Evolutionary conservation across 1,284 basidiomycete genomes (phyloP), one percentile per base, ranked within the genome.

Genomic region (Sanghuangporus sanghuang): DNA sequence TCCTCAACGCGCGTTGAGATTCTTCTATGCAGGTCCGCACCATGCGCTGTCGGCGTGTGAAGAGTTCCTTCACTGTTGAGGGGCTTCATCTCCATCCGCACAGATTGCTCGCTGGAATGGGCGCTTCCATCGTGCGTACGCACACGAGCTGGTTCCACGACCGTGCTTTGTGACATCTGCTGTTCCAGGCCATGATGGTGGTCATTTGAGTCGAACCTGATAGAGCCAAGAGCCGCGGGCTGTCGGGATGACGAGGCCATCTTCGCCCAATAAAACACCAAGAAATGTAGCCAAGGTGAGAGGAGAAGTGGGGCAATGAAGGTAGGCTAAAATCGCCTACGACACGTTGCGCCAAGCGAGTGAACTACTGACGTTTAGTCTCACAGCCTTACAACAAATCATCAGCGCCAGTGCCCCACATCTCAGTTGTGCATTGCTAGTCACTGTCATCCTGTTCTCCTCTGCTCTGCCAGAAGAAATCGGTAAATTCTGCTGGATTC

Each of bases 1-100:
- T 57, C 59, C 23, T 57, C 59, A 16, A 64, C 38, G 8, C 63
- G 63, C 3, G 32, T 32, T 23, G 50, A 38, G 18, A 46, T 14
- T 6, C 60, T 42, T 14, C 21, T 48, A 8, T 40, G 58, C 18
- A 46, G n/a, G 32, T 18, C 11, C 21, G 23, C 23, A 39, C 38
- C 58, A 6, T 52, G 58, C 4, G 21, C 49, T 40, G 21, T n/a
- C 21, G 16, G 23, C 23, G 39, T 21, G 18, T 39, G 46, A 11
- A 48, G 4, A 18, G n/a, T 36, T 40, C 27, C 57, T 8, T 18
- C 14, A 4, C 16, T 12, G 36, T 46, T 36, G 23, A 49, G 44
- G 38, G 48, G 55, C 39, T 38, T 54, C 53, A 57, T 57, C 39
- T 57, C 55, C 1, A 57, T 57, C 8, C 4, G 53, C 27, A 40